These are phyloP conservation scores for Acanthamoeba royreba DNA, from an alignment of 208 protist genomes.

Conservation along the genomic window DNA sequence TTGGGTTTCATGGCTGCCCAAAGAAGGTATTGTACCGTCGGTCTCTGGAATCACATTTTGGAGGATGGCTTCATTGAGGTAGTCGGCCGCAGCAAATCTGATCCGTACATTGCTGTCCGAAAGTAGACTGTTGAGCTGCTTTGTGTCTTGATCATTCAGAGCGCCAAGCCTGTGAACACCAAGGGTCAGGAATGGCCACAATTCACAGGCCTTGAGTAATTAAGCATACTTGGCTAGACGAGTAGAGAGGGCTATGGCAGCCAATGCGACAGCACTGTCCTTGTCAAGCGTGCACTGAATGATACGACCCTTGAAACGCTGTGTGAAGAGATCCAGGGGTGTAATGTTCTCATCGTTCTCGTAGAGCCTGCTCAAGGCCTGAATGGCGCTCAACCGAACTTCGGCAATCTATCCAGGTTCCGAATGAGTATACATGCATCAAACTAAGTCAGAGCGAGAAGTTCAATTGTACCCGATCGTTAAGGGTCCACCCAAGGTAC, in stretches of 20 bases:
- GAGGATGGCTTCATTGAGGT: background rate
- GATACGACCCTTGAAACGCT: slow-evolving; percentile 38
- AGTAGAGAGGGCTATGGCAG: background rate
- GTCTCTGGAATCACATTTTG: background rate
- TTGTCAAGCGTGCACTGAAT: slow-evolving; percentile 27
- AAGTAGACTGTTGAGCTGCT: background rate
- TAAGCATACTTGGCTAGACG: background rate
- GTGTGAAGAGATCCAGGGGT: slow-evolving; percentile 8
- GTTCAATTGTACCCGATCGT: slow-evolving; percentile 30
- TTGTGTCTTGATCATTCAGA: background rate
- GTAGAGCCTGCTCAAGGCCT: background rate
- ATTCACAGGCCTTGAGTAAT: background rate
- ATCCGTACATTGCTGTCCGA: slow-evolving; percentile 38
- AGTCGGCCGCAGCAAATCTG: slow-evolving; percentile 6
- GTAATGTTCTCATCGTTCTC: background rate
- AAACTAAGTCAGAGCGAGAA: background rate
- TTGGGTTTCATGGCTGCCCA: background rate
- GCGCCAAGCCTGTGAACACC: background rate
- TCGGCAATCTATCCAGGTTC: background rate
- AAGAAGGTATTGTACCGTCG: background rate
- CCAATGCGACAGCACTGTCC: background rate
- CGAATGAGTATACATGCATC: background rate
- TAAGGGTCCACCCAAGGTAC: slow-evolving; percentile 54
- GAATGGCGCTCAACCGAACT: background rate
- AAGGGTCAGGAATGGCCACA: background rate